Percentiles rank a stretch among this genome's conserved stretches.
These are phyloP conservation scores for Diaporthe eres DNA, from an alignment of 2,329 filamentous ascomycete species.

Conservation along the genomic window DNA sequence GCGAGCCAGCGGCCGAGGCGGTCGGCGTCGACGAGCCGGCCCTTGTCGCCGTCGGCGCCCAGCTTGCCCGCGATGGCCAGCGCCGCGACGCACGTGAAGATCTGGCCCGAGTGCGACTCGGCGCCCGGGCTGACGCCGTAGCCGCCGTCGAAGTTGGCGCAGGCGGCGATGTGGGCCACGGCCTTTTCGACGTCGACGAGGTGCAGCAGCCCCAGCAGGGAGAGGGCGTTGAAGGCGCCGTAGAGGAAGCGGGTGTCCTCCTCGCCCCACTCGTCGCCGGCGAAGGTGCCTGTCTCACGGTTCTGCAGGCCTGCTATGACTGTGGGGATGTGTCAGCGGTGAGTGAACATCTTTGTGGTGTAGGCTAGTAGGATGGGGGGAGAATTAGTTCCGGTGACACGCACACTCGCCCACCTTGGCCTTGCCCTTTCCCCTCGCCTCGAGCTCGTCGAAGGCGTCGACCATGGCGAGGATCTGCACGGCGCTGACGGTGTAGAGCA, in stretches of 20 bases:
- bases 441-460: conserved; percentile 87
- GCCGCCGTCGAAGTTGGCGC: conserved; percentile 94
- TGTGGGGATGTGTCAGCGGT: conserved; percentile 48
- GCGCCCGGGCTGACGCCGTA: conserved; percentile 92
- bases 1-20: conserved; percentile 91
- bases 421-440: conserved; percentile 78
- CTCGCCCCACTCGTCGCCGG: conserved; percentile 97
- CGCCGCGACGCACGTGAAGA: conserved; percentile 93
- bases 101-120: conserved; percentile 95
- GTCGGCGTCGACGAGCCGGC: conserved; percentile 79
- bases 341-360: no score
- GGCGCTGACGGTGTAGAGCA: conserved; percentile 95
- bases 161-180: conserved; percentile 82
- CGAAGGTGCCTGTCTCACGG: conserved; percentile 85
- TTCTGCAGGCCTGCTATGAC: conserved; percentile 89
- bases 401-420: conserved; percentile 84
- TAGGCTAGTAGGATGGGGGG: no score
- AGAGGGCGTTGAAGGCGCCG: conserved; percentile 89
- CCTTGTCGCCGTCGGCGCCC: conserved; percentile 69
- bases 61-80: conserved; percentile 86
- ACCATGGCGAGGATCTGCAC: conserved; percentile 92
- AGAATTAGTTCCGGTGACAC: conserved; percentile 51
- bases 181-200: conserved; percentile 85
- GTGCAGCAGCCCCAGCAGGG: conserved; percentile 80
- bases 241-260: conserved; percentile 96